phyloP scores from a whole-genome alignment of 345 rosid genomes.

The Sonneratia alba region DNA sequence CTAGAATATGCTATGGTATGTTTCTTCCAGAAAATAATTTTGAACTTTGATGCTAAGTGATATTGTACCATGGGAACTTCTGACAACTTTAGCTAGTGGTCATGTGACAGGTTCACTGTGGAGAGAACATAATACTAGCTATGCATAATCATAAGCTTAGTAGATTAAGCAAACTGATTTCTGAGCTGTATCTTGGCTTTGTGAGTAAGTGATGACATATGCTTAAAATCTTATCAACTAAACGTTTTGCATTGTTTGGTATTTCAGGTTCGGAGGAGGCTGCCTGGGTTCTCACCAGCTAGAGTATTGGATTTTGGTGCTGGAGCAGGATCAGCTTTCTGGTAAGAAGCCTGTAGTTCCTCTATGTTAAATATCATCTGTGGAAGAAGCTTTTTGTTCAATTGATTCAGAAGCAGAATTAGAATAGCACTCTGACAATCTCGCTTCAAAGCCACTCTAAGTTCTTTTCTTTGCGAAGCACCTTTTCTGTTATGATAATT shows the following conservation, averaged over 20 bases:
- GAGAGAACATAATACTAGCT: background rate
- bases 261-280: slow-evolving; percentile 55
- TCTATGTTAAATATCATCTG: no score
- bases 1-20: background rate
- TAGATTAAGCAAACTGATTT: background rate
- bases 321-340: slow-evolving; percentile 91
- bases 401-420: no score
- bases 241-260: background rate
- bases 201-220: background rate
- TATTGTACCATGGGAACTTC: background rate
- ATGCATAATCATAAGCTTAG: background rate
- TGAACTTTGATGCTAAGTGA: background rate
- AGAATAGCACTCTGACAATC: no score
- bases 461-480: no score
- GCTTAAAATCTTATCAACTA: background rate
- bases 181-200: background rate
- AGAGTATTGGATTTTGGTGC: slow-evolving; percentile 90
- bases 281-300: slow-evolving; percentile 61
- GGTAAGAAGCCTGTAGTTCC: slow-evolving; percentile 34
- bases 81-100: background rate
- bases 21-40: background rate
- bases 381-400: no score
- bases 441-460: no score
- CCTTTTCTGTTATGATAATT: background rate
- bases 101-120: background rate